A percentile compares a stretch with the other conserved stretches of the same genome.
phyloP scores from a whole-genome alignment of 192 early-diverging fungal genomes.

The Coemansia aciculifera region DNA sequence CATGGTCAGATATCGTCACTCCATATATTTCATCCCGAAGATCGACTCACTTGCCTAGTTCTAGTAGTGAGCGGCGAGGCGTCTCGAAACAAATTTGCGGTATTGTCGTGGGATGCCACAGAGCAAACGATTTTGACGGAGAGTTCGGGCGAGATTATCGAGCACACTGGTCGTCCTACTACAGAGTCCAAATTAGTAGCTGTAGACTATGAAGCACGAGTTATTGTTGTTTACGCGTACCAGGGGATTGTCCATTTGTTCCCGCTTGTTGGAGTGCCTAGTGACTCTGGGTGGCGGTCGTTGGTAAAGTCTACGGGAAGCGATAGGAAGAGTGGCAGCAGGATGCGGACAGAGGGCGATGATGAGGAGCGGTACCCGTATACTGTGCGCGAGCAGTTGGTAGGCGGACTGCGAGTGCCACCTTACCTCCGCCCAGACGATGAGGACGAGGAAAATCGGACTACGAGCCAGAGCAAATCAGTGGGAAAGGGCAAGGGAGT shows the following conservation, averaged over 20 bases:
- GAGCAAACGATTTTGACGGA: conserved; percentile 62
- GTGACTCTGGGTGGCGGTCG: conserved; percentile 12
- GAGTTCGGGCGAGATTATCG: conserved; percentile 60
- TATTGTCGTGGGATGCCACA: conserved; percentile 66
- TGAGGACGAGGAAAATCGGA: background rate
- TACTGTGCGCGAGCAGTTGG: conserved; percentile 16
- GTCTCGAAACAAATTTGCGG: conserved; percentile 69
- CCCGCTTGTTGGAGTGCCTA: conserved; percentile 41
- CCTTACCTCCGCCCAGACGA: conserved; percentile 14
- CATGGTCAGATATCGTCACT: conserved; percentile 70
- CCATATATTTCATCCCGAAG: conserved; percentile 34
- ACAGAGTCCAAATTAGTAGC: conserved; percentile 58
- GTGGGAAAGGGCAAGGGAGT: conserved; percentile 43
- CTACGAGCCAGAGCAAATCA: background rate
- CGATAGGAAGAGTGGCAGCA: background rate
- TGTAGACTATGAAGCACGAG: conserved; percentile 59
- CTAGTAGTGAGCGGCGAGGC: conserved; percentile 51
- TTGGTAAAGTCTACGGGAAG: background rate
- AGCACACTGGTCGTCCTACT: conserved; percentile 59
- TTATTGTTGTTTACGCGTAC: conserved; percentile 65
- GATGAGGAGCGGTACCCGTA: conserved; percentile 25
- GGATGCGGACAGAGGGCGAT: background rate
- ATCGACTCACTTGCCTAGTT: conserved; percentile 60
- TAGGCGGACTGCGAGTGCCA: conserved; percentile 19
- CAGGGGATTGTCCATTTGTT: conserved; percentile 70